Evolutionary conservation across 176 grass and related monocot species (phyloP).

Genomic region (Eragrostis curvula): DNA sequence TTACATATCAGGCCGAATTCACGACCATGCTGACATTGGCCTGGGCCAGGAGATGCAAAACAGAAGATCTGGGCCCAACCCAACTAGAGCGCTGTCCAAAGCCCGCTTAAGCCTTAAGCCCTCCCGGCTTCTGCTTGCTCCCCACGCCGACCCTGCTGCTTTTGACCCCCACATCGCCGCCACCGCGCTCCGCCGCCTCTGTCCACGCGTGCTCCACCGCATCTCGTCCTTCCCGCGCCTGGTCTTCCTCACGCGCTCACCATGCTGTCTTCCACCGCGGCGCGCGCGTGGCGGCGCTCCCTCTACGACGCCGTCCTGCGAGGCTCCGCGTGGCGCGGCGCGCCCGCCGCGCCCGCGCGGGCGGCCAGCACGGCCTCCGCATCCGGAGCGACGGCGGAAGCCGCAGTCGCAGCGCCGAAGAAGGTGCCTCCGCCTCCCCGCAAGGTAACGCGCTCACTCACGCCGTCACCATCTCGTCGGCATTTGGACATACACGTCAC

Average conservation of each 20-base stretch:
- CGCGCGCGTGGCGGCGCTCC: slow-evolving; percentile 58
- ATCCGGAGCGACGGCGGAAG: slow-evolving; percentile 20
- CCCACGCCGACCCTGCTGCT: slow-evolving; percentile 26
- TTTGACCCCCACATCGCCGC: not conserved
- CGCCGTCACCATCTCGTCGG: not conserved
- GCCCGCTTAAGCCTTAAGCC: not conserved
- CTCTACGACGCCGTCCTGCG: slow-evolving; percentile 47
- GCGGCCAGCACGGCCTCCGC: slow-evolving; percentile 35
- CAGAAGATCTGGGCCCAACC: not conserved
- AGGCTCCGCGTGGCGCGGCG: slow-evolving; percentile 26
- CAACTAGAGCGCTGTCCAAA: not conserved
- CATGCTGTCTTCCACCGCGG: slow-evolving; percentile 40
- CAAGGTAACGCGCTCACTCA: slow-evolving; percentile 45
- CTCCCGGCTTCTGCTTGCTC: slow-evolving; percentile 14
- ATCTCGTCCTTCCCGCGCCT: not conserved
- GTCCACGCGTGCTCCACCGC: slow-evolving; percentile 7
- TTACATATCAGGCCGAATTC: no score
- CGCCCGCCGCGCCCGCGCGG: slow-evolving; percentile 12
- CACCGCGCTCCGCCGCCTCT: not conserved
- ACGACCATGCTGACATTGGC: no score
- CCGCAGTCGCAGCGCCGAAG: slow-evolving; percentile 20
- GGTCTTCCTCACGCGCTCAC: not conserved
- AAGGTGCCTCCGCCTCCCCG: slow-evolving; percentile 66
- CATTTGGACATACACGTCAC: slow-evolving; percentile 61
- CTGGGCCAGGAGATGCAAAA: not conserved